Evolutionary conservation across 768 basidiomycete genomes (phyloP).

Genomic region (Sistotremastrum suecicum): DNA sequence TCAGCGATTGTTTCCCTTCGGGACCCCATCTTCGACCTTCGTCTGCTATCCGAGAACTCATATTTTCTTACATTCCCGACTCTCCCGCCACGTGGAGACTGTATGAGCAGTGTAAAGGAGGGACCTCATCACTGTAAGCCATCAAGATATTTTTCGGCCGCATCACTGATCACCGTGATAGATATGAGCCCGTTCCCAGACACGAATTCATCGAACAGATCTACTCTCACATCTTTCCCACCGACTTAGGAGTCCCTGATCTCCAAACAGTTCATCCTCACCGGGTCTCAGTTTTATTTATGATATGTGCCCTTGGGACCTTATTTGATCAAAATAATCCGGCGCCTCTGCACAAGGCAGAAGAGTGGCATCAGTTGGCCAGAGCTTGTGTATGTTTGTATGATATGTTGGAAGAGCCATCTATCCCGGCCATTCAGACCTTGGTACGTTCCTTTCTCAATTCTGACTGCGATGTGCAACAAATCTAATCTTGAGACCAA

Average conservation of each 20-base stretch:
- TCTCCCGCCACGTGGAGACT: constrained; percentile 21
- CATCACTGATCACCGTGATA: constrained; percentile 10
- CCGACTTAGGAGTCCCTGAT: constrained; percentile 11
- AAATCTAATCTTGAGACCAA: constrained; percentile 28
- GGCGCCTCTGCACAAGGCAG: constrained; percentile 17
- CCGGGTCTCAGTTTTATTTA: constrained; percentile 37
- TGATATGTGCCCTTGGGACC: constrained; percentile 32
- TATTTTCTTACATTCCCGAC: constrained; percentile 30
- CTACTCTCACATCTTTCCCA: constrained; percentile 18
- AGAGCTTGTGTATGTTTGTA: constrained; percentile 34
- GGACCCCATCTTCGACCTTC: too few species aligned
- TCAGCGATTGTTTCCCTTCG: too few species aligned
- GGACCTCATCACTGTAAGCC: constrained; percentile 35
- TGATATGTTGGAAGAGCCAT: constrained; percentile 29
- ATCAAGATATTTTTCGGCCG: not conserved
- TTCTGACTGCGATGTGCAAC: constrained; percentile 20
- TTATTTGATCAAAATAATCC: constrained; percentile 26
- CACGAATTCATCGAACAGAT: constrained; percentile 32
- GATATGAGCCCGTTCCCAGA: constrained; percentile 31
- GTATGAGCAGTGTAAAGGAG: constrained; percentile 27
- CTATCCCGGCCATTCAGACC: constrained; percentile 32
- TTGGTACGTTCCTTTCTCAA: constrained; percentile 17
- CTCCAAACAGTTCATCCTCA: constrained; percentile 29
- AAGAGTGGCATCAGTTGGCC: constrained; percentile 33
- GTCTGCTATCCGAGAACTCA: not conserved